These are phyloP conservation scores for Trichaptum fuscoviolaceum DNA, from an alignment of 768 basidiomycete species.

Conservation along the genomic window DNA sequence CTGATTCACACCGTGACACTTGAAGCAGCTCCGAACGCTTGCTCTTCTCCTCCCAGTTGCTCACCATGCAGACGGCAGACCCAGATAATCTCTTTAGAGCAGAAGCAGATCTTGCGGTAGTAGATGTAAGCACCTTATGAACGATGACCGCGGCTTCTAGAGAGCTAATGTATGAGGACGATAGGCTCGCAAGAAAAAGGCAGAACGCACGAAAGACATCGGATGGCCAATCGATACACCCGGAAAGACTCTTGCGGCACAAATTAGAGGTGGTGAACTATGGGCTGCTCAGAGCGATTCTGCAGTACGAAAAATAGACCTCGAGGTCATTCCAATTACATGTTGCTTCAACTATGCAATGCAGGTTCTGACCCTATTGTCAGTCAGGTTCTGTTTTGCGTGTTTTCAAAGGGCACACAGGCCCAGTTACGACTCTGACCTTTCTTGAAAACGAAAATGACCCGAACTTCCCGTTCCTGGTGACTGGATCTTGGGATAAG, in stretches of 20 bases:
- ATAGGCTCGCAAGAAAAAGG: constrained; percentile 69
- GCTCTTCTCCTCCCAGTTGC: not conserved
- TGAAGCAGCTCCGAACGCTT: not conserved
- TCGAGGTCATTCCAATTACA: constrained; percentile 49
- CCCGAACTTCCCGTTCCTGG: constrained; percentile 47
- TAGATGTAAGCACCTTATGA: constrained; percentile 40
- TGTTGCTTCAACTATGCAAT: constrained; percentile 3
- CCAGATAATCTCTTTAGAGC: constrained; percentile 60
- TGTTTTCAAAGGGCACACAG: constrained; percentile 78
- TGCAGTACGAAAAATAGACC: constrained; percentile 63
- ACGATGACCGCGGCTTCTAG: constrained; percentile 9
- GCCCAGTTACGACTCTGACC: constrained; percentile 81
- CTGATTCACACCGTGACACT: not conserved
- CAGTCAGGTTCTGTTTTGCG: constrained; percentile 79
- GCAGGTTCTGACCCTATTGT: constrained; percentile 10
- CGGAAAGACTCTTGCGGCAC: constrained; percentile 70
- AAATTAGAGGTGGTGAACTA: constrained; percentile 56
- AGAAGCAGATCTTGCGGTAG: constrained; percentile 62
- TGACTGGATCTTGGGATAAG: constrained; percentile 95
- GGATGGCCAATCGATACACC: constrained; percentile 76
- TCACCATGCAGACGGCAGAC: constrained; percentile 20
- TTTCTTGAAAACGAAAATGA: constrained; percentile 46
- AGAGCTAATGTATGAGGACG: constrained; percentile 12
- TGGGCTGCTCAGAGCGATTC: constrained; percentile 91
- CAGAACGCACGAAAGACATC: constrained; percentile 60